Evolutionary conservation across 176 grass and related monocot species (phyloP).

Genomic region (Lolium rigidum): DNA sequence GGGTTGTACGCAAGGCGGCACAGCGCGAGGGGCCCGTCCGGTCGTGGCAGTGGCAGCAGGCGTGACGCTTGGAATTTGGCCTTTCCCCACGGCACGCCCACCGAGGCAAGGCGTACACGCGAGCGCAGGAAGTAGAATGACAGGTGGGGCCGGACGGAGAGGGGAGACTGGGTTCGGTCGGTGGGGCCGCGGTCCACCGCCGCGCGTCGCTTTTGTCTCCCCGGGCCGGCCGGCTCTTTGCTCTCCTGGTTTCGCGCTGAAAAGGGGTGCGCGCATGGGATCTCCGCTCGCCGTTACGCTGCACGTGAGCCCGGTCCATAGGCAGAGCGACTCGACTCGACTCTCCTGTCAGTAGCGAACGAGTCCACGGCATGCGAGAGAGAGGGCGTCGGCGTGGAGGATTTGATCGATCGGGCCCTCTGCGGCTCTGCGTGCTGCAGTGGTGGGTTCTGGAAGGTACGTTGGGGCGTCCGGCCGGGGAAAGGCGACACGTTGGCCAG

Average conservation of each 20-base stretch:
- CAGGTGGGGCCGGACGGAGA: not conserved
- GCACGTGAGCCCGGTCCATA: not conserved
- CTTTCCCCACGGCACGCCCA: slow-evolving; percentile 8
- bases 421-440: not conserved
- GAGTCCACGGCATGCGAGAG: not conserved
- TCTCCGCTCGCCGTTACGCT: not conserved
- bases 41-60: slow-evolving; percentile 2
- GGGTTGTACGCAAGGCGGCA: slow-evolving; percentile 54
- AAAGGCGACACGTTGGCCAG: not conserved
- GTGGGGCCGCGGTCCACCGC: not conserved
- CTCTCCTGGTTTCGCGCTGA: slow-evolving; percentile 54
- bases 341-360: not conserved
- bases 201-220: slow-evolving; percentile 41
- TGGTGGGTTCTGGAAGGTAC: slow-evolving; percentile 38
- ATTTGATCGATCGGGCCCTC: not conserved
- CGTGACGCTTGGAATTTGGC: slow-evolving; percentile 48
- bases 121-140: not conserved
- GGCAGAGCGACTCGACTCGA: too few species aligned
- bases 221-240: not conserved
- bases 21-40: not conserved
- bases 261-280: slow-evolving; percentile 54
- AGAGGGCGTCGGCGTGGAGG: slow-evolving; percentile 17
- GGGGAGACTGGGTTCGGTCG: not conserved
- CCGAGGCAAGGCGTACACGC: not conserved
- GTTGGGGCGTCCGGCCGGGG: slow-evolving; percentile 31